A percentile compares a stretch with the other conserved stretches of the same genome.
phyloP scores from a whole-genome alignment of 1,139 yeast genomes.

The Geotrichum armillariae region DNA sequence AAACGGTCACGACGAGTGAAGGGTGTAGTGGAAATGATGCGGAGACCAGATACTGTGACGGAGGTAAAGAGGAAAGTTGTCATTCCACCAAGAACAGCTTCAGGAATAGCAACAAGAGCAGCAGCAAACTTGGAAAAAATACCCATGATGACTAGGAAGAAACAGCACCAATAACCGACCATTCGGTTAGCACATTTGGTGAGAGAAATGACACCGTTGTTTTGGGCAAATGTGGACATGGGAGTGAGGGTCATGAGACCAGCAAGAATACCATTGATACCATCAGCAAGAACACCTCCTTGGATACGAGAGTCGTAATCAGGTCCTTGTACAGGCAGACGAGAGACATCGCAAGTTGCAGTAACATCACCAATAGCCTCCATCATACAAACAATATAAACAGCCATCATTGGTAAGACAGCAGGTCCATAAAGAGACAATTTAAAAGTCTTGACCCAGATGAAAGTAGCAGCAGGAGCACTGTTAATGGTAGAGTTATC shows the following conservation, averaged over 20 bases:
- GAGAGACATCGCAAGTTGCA: constrained; percentile 87
- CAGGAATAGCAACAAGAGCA: constrained; percentile 81
- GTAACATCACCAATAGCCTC: constrained; percentile 93
- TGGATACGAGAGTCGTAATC: constrained; percentile 80
- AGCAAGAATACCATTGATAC: constrained; percentile 65
- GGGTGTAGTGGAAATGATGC: constrained; percentile 70
- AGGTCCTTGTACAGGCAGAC: constrained; percentile 79
- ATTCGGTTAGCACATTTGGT: constrained; percentile 86
- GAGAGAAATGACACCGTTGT: constrained; percentile 88
- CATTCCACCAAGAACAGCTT: constrained; percentile 88
- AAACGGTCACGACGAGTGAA: constrained; percentile 89
- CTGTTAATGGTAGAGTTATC: constrained; percentile 51
- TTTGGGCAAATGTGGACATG: constrained; percentile 87
- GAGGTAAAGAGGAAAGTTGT: constrained; percentile 84
- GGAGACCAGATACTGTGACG: constrained; percentile 86
- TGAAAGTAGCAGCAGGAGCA: constrained; percentile 83
- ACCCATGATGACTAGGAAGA: constrained; percentile 81
- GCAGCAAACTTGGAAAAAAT: constrained; percentile 87
- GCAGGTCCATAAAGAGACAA: constrained; percentile 77
- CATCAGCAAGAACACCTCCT: constrained; percentile 88
- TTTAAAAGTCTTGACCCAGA: constrained; percentile 85
- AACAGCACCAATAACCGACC: constrained; percentile 89
- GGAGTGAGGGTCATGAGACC: constrained; percentile 71
- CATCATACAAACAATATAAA: constrained; percentile 78
- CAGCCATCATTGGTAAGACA: constrained; percentile 79